Evolutionary conservation across 169 alveolate species (phyloP).

Genomic region (Theileria parva): DNA sequence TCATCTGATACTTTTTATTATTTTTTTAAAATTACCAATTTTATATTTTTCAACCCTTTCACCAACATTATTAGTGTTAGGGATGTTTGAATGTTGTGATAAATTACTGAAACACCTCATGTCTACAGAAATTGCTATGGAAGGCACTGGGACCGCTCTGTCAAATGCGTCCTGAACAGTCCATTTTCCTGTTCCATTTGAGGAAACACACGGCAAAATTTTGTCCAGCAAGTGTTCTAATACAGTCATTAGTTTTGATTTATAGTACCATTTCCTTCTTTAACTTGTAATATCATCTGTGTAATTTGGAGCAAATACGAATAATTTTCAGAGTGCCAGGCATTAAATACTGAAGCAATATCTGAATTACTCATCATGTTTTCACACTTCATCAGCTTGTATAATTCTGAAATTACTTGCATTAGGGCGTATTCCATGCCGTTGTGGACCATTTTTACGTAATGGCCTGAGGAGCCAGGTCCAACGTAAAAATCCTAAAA

Average conservation of each 20-base stretch:
- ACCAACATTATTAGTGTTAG: neutral
- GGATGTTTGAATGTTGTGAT: neutral
- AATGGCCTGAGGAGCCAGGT: conserved; percentile 81
- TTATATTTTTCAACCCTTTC: neutral
- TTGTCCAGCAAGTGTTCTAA: conserved; percentile 73
- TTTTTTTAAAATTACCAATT: neutral
- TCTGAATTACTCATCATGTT: conserved; percentile 16
- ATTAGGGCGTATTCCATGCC: conserved; percentile 85
- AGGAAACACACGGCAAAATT: conserved; percentile 75
- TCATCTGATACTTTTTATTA: conserved; percentile 48
- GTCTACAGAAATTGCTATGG: conserved; percentile 82
- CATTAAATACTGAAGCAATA: conserved; percentile 24
- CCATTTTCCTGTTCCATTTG: conserved; percentile 87
- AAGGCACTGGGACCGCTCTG: conserved; percentile 81
- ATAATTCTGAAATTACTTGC: conserved; percentile 78
- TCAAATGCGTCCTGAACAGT: conserved; percentile 82
- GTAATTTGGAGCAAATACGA: conserved; percentile 80
- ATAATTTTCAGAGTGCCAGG: conserved; percentile 41
- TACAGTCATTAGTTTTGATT: neutral
- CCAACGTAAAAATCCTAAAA: conserved; percentile 74
- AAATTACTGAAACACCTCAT: conserved; percentile 72
- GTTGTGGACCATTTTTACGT: conserved; percentile 86
- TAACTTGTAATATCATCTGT: conserved; percentile 66
- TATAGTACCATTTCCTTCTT: conserved; percentile 62
- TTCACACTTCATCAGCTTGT: conserved; percentile 31